Percentiles rank a stretch among this genome's conserved stretches.
Evolutionary conservation across 192 early-diverging fungal genomes (phyloP).

Genomic region (Coemansia sp.): DNA sequence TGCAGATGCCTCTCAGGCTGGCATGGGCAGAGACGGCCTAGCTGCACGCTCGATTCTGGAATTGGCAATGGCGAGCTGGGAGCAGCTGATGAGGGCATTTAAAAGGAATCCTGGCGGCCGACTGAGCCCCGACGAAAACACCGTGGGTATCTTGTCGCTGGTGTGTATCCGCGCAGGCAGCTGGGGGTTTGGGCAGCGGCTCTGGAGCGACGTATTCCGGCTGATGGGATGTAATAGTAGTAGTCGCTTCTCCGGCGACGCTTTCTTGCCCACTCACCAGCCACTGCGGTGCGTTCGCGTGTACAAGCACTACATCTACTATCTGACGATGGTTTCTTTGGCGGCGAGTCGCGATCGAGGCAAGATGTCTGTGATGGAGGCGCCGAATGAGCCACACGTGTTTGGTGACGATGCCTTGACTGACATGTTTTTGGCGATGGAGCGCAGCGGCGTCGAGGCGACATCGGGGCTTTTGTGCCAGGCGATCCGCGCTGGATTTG

Average conservation of each 20-base stretch:
- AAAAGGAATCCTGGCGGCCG: neutral
- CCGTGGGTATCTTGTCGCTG: constrained; percentile 37
- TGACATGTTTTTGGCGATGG: constrained; percentile 46
- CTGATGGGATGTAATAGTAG: constrained; percentile 9
- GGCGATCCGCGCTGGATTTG: constrained; percentile 36
- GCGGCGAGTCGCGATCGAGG: constrained; percentile 4
- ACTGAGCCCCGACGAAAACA: constrained; percentile 32
- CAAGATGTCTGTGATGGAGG: neutral
- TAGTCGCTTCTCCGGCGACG: neutral
- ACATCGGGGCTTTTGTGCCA: constrained; percentile 51
- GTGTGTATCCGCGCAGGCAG: constrained; percentile 19
- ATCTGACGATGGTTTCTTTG: constrained; percentile 12
- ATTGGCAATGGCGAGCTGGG: constrained; percentile 33
- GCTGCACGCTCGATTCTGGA: constrained; percentile 14
- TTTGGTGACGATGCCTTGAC: constrained; percentile 33
- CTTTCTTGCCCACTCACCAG: neutral
- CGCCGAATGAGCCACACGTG: neutral
- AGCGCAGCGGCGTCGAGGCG: constrained; percentile 30
- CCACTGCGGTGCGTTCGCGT: constrained; percentile 31
- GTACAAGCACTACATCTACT: constrained; percentile 49
- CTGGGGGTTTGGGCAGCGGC: constrained; percentile 41
- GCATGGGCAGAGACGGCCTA: constrained; percentile 9
- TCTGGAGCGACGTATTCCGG: constrained; percentile 43
- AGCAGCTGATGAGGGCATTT: constrained; percentile 13
- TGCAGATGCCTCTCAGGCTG: constrained; percentile 8